Evolutionary conservation across 2,329 filamentous ascomycete genomes (phyloP).

Genomic region (Pseudocercospora fuligena): DNA sequence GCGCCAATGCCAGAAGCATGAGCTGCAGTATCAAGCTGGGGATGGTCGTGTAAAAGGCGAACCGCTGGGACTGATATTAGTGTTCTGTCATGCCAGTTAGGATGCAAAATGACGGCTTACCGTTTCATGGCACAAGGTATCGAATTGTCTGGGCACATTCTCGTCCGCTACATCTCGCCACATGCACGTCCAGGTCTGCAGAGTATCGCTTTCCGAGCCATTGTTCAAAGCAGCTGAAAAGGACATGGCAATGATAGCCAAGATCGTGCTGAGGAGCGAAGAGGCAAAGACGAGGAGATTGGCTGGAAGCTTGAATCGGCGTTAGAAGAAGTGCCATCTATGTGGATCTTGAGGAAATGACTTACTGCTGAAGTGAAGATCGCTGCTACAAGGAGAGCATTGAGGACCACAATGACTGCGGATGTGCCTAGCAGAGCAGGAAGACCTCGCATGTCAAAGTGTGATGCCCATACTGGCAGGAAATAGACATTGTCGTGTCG

Average conservation of each 20-base stretch:
- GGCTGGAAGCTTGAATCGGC: conserved; percentile 40
- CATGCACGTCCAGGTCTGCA: conserved; percentile 46
- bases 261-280: conserved; percentile 43
- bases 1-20: conserved; percentile 30
- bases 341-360: background rate
- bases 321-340: background rate
- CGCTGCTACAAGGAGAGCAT: conserved; percentile 42
- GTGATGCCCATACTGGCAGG: conserved; percentile 53
- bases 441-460: conserved; percentile 53
- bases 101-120: conserved; percentile 34
- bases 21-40: conserved; percentile 48
- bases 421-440: conserved; percentile 47
- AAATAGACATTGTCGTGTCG: conserved; percentile 53
- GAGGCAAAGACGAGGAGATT: conserved; percentile 45
- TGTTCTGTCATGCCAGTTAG: background rate
- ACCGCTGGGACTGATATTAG: conserved; percentile 39
- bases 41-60: conserved; percentile 51
- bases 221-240: conserved; percentile 42
- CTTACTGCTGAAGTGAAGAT: conserved; percentile 41
- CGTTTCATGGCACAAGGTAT: conserved; percentile 47
- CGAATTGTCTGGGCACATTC: conserved; percentile 43
- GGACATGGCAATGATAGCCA: conserved; percentile 48
- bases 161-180: conserved; percentile 35
- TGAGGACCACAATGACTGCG: conserved; percentile 46
- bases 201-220: conserved; percentile 37